Conservation (phyloP, 176 grass and related monocot species). For the Elymus sibiricus region DNA sequence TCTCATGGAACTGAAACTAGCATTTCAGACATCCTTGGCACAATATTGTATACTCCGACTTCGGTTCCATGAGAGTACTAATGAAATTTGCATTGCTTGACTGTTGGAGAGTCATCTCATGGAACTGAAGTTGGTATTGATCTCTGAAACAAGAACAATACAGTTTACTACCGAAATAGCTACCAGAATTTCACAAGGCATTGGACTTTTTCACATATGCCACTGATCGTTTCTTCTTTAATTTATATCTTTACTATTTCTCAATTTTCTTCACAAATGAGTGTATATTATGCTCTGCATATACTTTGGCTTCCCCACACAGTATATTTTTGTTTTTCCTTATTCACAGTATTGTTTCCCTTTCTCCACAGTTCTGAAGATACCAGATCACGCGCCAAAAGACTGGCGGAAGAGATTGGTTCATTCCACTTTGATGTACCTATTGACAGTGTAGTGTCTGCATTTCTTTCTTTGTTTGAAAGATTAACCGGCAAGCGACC, state of each 20-base stretch:
- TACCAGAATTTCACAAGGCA: conserved; percentile 1
- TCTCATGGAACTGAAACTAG: background rate
- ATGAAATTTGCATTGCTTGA: background rate
- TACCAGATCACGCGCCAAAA: conserved; percentile 88
- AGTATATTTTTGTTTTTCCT: conserved; percentile 17
- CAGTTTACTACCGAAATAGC: background rate
- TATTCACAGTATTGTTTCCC: conserved; percentile 20
- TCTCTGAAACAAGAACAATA: background rate
- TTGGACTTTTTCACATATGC: background rate
- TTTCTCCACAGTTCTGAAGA: conserved; percentile 69
- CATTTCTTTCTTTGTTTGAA: conserved; percentile 87
- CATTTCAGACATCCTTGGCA: background rate
- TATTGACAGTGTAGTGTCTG: conserved; percentile 83
- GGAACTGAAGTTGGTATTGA: background rate
- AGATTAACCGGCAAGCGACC: conserved; percentile 71
- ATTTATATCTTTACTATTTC: conserved; percentile 9
- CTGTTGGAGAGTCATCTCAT: background rate
- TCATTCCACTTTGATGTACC: conserved; percentile 78
- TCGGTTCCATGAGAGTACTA: background rate
- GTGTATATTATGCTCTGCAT: background rate
- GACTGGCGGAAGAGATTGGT: conserved; percentile 78
- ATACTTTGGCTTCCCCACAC: background rate
- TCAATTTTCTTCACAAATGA: background rate
- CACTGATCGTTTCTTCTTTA: background rate
- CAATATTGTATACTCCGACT: background rate